Conservation (phyloP, 768 basidiomycete species). For the Lyophyllum decastes region DNA sequence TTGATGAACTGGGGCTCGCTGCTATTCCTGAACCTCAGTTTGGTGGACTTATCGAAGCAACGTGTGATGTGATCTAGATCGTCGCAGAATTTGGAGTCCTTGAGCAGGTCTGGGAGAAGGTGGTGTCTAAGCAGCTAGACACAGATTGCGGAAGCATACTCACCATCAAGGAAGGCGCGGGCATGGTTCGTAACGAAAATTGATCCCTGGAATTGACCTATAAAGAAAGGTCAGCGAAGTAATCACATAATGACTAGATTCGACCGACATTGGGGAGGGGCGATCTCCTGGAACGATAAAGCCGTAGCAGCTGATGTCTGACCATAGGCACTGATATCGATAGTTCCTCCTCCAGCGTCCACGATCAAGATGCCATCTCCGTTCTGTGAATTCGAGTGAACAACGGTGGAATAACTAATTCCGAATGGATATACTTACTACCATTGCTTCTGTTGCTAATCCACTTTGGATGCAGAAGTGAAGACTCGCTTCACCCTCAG, state of each 20-base stretch:
- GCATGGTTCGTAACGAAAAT: constrained; percentile 43
- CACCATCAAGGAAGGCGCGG: constrained; percentile 32
- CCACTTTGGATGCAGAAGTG: constrained; percentile 50
- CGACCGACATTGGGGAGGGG: constrained; percentile 21
- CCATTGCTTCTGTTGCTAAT: constrained; percentile 28
- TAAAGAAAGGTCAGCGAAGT: background rate
- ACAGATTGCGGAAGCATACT: constrained; percentile 24
- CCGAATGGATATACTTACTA: constrained; percentile 17
- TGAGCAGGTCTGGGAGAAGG: constrained; percentile 35
- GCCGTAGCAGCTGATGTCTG: constrained; percentile 18
- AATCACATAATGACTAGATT: background rate
- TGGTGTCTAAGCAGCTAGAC: background rate
- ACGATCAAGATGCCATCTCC: constrained; percentile 43
- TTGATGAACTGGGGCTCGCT: constrained; percentile 45
- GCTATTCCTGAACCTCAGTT: constrained; percentile 41
- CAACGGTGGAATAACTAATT: background rate
- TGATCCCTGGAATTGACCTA: constrained; percentile 42
- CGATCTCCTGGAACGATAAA: constrained; percentile 41
- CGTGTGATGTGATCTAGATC: constrained; percentile 42
- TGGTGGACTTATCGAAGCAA: constrained; percentile 51
- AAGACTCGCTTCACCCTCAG: constrained; percentile 57
- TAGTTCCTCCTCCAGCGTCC: constrained; percentile 56
- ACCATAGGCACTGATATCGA: constrained; percentile 55
- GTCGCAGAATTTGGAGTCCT: constrained; percentile 36
- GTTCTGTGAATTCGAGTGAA: constrained; percentile 16